These are phyloP conservation scores for Lithospermum erythrorhizon DNA, from an alignment of 257 asterid species.

Conservation along the genomic window DNA sequence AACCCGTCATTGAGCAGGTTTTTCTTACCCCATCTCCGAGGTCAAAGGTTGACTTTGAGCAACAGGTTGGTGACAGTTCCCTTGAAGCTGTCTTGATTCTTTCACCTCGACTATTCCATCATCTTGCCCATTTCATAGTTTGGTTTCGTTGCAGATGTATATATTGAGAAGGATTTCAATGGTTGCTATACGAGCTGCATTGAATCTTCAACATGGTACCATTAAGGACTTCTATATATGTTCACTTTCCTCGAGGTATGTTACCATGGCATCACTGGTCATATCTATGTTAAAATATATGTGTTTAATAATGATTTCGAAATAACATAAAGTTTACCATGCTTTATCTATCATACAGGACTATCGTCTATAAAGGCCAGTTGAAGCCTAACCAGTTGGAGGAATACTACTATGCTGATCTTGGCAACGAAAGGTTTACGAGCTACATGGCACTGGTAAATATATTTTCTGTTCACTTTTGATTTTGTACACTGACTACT, in stretches of 20 bases:
- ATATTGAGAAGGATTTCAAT: constrained; percentile 92
- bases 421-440: constrained; percentile 99
- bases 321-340: constrained; percentile 5
- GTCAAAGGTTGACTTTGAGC: constrained; percentile 82
- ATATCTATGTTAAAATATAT: background rate
- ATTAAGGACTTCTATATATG: constrained; percentile 83
- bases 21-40: constrained; percentile 74
- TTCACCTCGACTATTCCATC: background rate
- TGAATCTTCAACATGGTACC: constrained; percentile 91
- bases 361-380: constrained; percentile 97
- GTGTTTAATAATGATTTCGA: background rate
- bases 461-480: constrained; percentile 76
- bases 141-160: constrained; percentile 55
- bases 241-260: constrained; percentile 92
- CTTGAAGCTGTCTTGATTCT: background rate
- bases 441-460: constrained; percentile 99
- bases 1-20: constrained; percentile 92
- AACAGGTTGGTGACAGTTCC: constrained; percentile 48
- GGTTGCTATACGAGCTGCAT: constrained; percentile 97
- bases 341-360: constrained; percentile 41
- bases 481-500: constrained; percentile 83
- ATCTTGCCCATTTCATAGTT: background rate
- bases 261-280: constrained; percentile 2
- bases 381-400: constrained; percentile 85
- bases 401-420: constrained; percentile 87